Evolutionary conservation across 306 rosid species (phyloP).

Genomic region (Cicer arietinum): DNA sequence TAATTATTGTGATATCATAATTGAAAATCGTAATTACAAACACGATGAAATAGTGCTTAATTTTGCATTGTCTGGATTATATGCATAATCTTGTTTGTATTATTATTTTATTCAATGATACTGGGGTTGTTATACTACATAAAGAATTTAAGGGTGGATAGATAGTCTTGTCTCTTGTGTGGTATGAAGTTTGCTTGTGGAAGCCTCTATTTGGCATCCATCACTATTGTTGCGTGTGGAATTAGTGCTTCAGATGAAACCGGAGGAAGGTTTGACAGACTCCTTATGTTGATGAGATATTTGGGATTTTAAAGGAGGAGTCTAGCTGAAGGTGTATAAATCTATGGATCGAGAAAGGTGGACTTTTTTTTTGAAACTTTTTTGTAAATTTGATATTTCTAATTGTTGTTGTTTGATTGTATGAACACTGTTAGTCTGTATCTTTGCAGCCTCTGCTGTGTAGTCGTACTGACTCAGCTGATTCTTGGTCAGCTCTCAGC

Average conservation of each 20-base stretch:
- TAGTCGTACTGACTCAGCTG: slow-evolving; percentile 20
- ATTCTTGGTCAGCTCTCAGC: slow-evolving; percentile 7
- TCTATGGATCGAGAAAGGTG: slow-evolving; percentile 33
- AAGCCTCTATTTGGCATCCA: slow-evolving; percentile 28
- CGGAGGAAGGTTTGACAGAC: slow-evolving; percentile 19
- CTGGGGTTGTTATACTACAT: slow-evolving; percentile 17
- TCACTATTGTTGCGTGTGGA: slow-evolving; percentile 19
- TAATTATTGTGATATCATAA: slow-evolving; percentile 7
- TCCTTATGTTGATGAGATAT: slow-evolving; percentile 31
- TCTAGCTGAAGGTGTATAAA: slow-evolving; percentile 24
- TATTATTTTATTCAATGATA: slow-evolving; percentile 28
- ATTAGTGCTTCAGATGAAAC: slow-evolving; percentile 26
- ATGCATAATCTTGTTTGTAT: neutral
- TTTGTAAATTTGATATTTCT: slow-evolving; percentile 1
- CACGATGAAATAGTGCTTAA: neutral
- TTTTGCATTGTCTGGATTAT: slow-evolving; percentile 29
- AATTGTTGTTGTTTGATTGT: neutral
- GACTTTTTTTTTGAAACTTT: neutral
- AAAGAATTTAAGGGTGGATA: slow-evolving; percentile 12
- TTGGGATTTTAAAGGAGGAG: slow-evolving; percentile 24
- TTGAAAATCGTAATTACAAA: slow-evolving; percentile 9
- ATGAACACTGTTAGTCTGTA: slow-evolving; percentile 1
- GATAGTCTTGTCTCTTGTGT: slow-evolving; percentile 31
- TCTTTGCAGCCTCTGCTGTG: slow-evolving; percentile 13
- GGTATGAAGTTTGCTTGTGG: slow-evolving; percentile 22